Evolutionary conservation across 768 basidiomycete genomes (phyloP), one percentile per base, ranked within the genome.

Genomic region (Rhodotorula graminis): DNA sequence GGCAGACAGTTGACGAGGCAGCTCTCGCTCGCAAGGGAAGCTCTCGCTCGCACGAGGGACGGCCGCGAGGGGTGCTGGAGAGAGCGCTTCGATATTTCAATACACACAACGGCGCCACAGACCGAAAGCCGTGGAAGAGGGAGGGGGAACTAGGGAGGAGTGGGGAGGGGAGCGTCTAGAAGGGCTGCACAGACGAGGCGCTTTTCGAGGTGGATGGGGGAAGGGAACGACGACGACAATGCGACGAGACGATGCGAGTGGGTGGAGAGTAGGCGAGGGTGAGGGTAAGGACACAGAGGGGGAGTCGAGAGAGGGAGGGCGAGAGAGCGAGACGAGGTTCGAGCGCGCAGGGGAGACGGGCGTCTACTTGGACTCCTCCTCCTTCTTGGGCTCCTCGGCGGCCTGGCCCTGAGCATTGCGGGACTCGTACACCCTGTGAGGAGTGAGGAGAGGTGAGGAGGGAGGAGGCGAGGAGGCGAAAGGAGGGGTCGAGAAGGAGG

Each of bases 401-500:
- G 42, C 37, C 37, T 37, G 37, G 37, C 37, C 4, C 42, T 56
- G 14, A 7, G 31, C 47, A 27, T 25, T n/a, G 11, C 23, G 19
- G 31, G 49, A 59, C 40, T 67, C 66, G 66, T 67, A 67, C 21
- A 67, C 66, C 56, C 53, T 65, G 64, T n/a, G n/a, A n/a, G n/a
- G n/a, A n/a, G n/a, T n/a, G n/a, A n/a, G n/a, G n/a, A n/a, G 23
- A 21, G 49, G 14, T 4, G 49, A 9, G 23, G 21, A 4, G 19
- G 19, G 18, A 18, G 19, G 18, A 27, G 11, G 59, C 33, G 25
- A 14, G n/a, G 47, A 12, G 29, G 29, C 7, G 16, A 53, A 2
- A 29, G 27, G 21, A 10, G 4, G 9, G 47, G 27, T 37, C 31
- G 8, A 5, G 21, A 19, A 18, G 47, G 47, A 31, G 31, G 31